Evolutionary conservation across 2,329 filamentous ascomycete species (phyloP).

Genomic region (Aspergillus sp.): DNA sequence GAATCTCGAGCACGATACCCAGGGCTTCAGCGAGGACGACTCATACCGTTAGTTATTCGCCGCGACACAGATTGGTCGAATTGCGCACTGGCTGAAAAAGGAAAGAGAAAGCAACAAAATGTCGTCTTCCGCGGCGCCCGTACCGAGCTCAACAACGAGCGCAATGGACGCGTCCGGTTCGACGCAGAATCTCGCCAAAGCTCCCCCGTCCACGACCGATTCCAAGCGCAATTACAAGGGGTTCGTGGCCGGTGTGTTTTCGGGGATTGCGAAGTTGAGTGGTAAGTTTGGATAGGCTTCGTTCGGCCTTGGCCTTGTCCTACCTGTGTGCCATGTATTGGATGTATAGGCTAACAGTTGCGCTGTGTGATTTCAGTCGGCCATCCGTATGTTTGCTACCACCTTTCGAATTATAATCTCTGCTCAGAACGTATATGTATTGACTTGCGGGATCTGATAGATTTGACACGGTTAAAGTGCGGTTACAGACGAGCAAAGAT

Average conservation of each 20-base stretch:
- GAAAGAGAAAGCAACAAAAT: conserved; percentile 13
- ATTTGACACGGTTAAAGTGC: conserved; percentile 97
- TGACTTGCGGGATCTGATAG: conserved; percentile 37
- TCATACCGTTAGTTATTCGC: no score
- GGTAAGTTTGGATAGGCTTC: conserved; percentile 54
- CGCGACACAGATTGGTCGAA: not conserved
- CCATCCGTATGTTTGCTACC: conserved; percentile 52
- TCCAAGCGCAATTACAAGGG: conserved; percentile 72
- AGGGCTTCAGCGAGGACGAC: no score
- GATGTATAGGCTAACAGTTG: not conserved
- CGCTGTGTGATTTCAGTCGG: conserved; percentile 47
- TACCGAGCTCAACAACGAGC: conserved; percentile 6
- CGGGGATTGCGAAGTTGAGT: conserved; percentile 83
- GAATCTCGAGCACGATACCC: not conserved
- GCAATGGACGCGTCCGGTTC: conserved; percentile 5
- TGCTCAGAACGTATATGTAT: not conserved
- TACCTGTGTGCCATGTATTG: not conserved
- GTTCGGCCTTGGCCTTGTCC: not conserved
- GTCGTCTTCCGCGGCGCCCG: conserved; percentile 21
- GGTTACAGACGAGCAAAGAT: conserved; percentile 79
- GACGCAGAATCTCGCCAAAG: conserved; percentile 5
- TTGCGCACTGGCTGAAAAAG: not conserved
- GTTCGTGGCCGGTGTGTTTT: conserved; percentile 97
- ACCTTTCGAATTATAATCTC: not conserved
- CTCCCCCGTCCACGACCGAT: conserved; percentile 10